These are phyloP conservation scores for Chamaecrista fasciculata DNA, from an alignment of 306 rosid genomes.

Conservation along the genomic window DNA sequence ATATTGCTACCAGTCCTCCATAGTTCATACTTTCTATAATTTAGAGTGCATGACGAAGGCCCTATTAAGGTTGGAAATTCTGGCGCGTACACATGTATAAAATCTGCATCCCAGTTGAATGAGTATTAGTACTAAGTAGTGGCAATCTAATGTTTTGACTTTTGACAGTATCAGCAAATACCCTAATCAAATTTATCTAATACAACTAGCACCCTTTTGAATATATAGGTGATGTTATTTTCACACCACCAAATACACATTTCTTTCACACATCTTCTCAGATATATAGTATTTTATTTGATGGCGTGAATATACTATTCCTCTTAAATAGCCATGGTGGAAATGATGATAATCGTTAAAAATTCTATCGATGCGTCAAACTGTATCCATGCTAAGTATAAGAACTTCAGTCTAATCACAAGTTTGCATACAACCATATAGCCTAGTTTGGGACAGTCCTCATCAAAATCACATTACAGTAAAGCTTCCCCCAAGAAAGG, in stretches of 20 bases:
- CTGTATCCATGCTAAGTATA: background rate
- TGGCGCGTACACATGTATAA: background rate
- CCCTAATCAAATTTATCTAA: background rate
- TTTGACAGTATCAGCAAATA: background rate
- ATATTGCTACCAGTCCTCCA: background rate
- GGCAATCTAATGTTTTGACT: background rate
- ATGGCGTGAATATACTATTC: background rate
- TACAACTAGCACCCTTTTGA: background rate
- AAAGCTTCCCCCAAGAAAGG: conserved; percentile 3
- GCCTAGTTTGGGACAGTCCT: background rate
- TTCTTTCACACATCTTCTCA: background rate
- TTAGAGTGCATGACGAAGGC: background rate
- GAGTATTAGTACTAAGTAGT: no score
- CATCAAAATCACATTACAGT: background rate
- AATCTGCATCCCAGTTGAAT: background rate
- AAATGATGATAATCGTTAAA: background rate
- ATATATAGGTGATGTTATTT: background rate
- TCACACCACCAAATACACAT: background rate
- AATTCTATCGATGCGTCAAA: conserved; percentile 17
- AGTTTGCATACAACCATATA: background rate
- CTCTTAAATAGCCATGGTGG: background rate
- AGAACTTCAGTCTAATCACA: conserved; percentile 11
- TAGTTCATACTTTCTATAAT: background rate
- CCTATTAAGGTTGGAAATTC: background rate
- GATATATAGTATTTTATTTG: background rate